Evolutionary conservation across 495 filamentous ascomycete genomes (phyloP), one percentile per base, ranked within the genome.

Genomic region (Cladorrhinum samala): DNA sequence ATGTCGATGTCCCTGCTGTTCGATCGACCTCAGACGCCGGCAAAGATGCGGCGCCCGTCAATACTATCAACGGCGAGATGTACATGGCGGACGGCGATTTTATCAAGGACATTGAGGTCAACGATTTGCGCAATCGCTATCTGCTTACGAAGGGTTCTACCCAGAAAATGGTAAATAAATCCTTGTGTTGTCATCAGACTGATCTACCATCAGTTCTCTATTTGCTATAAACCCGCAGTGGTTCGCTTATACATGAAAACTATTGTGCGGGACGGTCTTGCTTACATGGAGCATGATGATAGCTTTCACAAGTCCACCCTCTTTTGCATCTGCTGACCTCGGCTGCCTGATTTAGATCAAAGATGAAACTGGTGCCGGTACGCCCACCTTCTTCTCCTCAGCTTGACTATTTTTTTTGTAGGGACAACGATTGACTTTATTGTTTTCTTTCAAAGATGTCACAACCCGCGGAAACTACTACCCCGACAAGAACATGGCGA

Each of bases 301-400:
- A 88, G 85, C 83, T 86, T 79, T 69, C 68, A 70, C 75, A 77
- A 70, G 71, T 77, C 66, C 75, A 70, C 76, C 83, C 85, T 88
- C 83, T 81, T 83, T 91, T 87, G 84, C 89, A 89, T 87, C 85
- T 94, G 91, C 93, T 98, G 85, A 98, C 93, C 83, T 85, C 81
- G 70, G 71, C 74, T 86, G 81, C 87, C 81, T 93, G 87, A 88
- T 89, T 68, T 96, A 98, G 93, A 98, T 98, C 61, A 95, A 96
- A 88, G 91, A 97, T 77, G 88, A 96, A 66, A 96, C 93, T 86
- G 93, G 93, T 84, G 92, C 93, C 78, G 93, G 93, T 98, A 98
- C 84, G 93, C 85, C 79, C 76, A 72, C 80, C 63, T 69, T 57
- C 24, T 55, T 47, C 39, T 37, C 6, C 30, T 14, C 30, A 62